Percentiles rank a stretch among this genome's conserved stretches.
phyloP scores from a whole-genome alignment of 179 eudicot genomes.

The Silene coronaria region DNA sequence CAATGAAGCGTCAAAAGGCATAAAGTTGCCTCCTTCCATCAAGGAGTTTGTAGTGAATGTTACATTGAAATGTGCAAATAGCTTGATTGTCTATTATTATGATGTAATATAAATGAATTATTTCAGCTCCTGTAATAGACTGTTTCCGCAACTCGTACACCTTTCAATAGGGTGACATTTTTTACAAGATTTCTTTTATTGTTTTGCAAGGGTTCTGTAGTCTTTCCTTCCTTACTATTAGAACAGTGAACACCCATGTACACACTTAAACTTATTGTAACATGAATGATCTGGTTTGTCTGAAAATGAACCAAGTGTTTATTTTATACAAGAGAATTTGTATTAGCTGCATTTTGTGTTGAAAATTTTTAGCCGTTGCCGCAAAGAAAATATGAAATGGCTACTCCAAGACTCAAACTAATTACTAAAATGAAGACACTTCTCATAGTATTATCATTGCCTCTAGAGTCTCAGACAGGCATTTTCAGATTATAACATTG shows the following conservation, averaged over 20 bases:
- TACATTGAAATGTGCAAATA: conserved; percentile 24
- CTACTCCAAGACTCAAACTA: not conserved
- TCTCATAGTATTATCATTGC: too few relatives aligned
- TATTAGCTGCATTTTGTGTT: not conserved
- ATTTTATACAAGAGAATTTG: not conserved
- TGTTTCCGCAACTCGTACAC: not conserved
- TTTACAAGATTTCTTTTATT: not conserved
- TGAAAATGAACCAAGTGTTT: too few relatives aligned
- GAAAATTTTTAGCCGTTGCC: not conserved
- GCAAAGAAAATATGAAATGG: not conserved
- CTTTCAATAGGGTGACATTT: conserved; percentile 2
- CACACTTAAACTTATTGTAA: not conserved
- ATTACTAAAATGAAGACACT: too few relatives aligned
- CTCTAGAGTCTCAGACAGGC: too few relatives aligned
- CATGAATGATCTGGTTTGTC: too few relatives aligned
- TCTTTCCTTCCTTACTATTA: not conserved
- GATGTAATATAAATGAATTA: conserved; percentile 14
- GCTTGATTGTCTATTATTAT: conserved; percentile 21
- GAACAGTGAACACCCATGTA: not conserved
- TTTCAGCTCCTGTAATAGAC: conserved; percentile 16
- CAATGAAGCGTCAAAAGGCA: conserved; percentile 23
- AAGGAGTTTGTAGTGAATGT: conserved; percentile 10
- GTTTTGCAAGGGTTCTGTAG: not conserved
- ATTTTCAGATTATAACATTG: too few relatives aligned
- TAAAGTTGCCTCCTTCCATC: conserved; percentile 15